phyloP scores from a whole-genome alignment of 305 asterid genomes.

The Fraxinus platypoda region DNA sequence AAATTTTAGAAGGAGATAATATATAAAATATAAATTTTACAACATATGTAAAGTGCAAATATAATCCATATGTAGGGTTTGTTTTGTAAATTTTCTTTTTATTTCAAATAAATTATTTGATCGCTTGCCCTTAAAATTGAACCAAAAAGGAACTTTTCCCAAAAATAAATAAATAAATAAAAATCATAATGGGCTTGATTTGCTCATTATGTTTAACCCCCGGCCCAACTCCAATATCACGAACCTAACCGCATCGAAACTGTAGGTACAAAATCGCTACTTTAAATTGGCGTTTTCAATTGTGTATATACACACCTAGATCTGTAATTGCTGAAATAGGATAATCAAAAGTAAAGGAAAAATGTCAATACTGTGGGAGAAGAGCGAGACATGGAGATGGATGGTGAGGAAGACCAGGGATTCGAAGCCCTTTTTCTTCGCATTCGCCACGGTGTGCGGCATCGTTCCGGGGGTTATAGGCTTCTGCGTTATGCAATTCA shows the following conservation, averaged over 20 bases:
- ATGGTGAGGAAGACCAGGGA: constrained; percentile 72
- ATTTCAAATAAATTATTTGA: too few relatives aligned
- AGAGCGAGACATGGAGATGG: constrained; percentile 86
- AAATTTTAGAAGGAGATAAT: not conserved
- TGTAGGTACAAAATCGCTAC: not conserved
- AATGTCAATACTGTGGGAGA: constrained; percentile 70
- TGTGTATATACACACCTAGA: not conserved
- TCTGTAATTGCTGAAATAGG: not conserved
- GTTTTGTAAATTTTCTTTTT: not conserved
- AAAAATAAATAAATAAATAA: too few relatives aligned
- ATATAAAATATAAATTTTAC: too few relatives aligned
- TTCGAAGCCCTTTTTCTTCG: constrained; percentile 73
- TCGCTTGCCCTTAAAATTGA: not conserved
- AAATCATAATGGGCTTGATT: too few relatives aligned
- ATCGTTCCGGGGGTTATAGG: constrained; percentile 80
- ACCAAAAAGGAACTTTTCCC: too few relatives aligned
- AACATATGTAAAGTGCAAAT: not conserved
- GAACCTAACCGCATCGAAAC: not conserved
- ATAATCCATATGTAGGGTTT: not conserved
- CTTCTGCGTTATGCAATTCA: constrained; percentile 70
- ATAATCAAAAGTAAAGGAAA: not conserved
- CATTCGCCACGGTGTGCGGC: constrained; percentile 88
- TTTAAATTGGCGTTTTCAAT: not conserved
- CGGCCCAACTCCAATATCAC: not conserved
- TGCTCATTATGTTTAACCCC: not conserved